phyloP scores from a whole-genome alignment of 805 yeast genomes.

The Metschnikowia peoriensis region DNA sequence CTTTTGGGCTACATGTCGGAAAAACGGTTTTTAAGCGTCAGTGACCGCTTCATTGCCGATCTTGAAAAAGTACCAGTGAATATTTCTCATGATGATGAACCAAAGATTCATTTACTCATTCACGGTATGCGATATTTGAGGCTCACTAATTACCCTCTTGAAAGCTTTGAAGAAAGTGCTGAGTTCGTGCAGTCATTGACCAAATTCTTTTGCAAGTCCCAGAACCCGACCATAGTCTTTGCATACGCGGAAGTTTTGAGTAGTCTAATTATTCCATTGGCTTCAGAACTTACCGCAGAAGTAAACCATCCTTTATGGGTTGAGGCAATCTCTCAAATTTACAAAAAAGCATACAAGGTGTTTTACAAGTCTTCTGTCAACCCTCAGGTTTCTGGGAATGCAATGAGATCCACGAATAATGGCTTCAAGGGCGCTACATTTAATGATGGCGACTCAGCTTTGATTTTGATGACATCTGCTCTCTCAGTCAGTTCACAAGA shows the following conservation, averaged over 20 bases:
- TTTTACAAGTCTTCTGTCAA: conserved; percentile 27
- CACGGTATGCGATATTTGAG: conserved; percentile 89
- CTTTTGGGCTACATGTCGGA: conserved; percentile 88
- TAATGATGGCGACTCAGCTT: conserved; percentile 66
- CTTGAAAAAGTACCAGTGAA: conserved; percentile 70
- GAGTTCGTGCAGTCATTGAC: conserved; percentile 84
- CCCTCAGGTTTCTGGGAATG: conserved; percentile 1
- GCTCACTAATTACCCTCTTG: conserved; percentile 81
- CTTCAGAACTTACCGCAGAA: conserved; percentile 87
- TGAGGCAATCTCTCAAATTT: conserved; percentile 67
- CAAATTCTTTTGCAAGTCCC: conserved; percentile 71
- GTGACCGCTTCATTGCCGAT: conserved; percentile 91
- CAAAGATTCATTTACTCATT: conserved; percentile 69
- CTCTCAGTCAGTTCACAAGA: conserved; percentile 80
- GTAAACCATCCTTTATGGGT: conserved; percentile 96
- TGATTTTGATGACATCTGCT: conserved; percentile 63
- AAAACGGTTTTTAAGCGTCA: conserved; percentile 78
- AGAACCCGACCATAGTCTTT: conserved; percentile 59
- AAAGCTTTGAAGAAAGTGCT: conserved; percentile 88
- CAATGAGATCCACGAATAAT: conserved; percentile 3
- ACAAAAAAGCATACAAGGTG: conserved; percentile 46
- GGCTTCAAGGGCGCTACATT: background rate
- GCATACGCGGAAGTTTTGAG: conserved; percentile 87
- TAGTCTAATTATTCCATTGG: conserved; percentile 73
- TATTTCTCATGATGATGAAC: conserved; percentile 39